These are phyloP conservation scores for Neodidymelliopsis sp. DNA, from an alignment of 2,329 filamentous ascomycete species.

Conservation along the genomic window DNA sequence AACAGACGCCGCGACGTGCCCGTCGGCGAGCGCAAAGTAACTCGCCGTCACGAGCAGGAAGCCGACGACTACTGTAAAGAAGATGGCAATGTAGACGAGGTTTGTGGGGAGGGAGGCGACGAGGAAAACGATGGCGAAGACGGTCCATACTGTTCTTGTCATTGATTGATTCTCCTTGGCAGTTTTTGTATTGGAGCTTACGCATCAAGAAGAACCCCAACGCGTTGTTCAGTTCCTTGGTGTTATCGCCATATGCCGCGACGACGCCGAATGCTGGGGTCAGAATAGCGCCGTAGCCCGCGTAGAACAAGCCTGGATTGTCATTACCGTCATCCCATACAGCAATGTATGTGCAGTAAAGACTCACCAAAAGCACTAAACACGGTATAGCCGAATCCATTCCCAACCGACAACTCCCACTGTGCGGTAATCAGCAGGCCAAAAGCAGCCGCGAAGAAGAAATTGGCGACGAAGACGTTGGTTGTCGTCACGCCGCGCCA, in stretches of 20 bases:
- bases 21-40: conserved; percentile 58
- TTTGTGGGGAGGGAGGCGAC: conserved; percentile 57
- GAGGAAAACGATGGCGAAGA: conserved; percentile 57
- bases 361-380: conserved; percentile 61
- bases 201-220: conserved; percentile 59
- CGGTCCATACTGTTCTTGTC: conserved; percentile 59
- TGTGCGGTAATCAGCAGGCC: conserved; percentile 63
- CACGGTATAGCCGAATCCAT: conserved; percentile 62
- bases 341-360: too few species aligned
- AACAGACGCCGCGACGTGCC: conserved; percentile 40
- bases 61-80: conserved; percentile 56
- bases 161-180: too few species aligned
- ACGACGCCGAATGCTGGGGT: conserved; percentile 57
- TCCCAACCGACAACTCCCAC: conserved; percentile 63
- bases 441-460: conserved; percentile 61
- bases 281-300: conserved; percentile 58
- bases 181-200: conserved; percentile 42
- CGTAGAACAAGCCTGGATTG: conserved; percentile 60
- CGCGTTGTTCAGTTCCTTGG: conserved; percentile 57
- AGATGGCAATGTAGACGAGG: conserved; percentile 58
- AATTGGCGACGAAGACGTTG: conserved; percentile 63
- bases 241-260: conserved; percentile 54
- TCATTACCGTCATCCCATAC: too few species aligned
- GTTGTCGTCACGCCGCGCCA: conserved; percentile 60
- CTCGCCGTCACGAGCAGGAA: conserved; percentile 55